Evolutionary conservation across 2,329 filamentous ascomycete species (phyloP), one percentile per base, ranked within the genome.

Genomic region (Cadophora sp.): DNA sequence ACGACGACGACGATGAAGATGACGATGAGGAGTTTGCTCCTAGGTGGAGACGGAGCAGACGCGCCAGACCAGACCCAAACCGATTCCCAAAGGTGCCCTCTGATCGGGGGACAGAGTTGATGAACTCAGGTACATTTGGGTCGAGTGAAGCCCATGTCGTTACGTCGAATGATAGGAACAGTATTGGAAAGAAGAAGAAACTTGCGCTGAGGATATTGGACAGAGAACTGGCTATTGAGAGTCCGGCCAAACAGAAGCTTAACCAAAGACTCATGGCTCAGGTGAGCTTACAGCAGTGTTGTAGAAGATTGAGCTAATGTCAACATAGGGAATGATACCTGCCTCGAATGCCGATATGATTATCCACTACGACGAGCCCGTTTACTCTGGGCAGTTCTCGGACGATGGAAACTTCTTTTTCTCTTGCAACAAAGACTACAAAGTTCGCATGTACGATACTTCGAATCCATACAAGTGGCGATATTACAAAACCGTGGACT

Each of bases 331-430:
- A 36, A 85, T 97, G 81, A 89, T 97, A 66, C 95, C 96, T 0
- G 85, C 86, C 2, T 91, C 89, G 0, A 86, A 86, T 27, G 90
- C 93, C 0, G 95, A 98, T 76, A 91, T 92, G 75, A 92, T 97
- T 68, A 90, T 98, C 69, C 92, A 97, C 74, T 96, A 94, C 76
- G 88, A 94, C 64, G 86, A 90, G 5, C 89, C 93, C 48, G 94
- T 96, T 62, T 98, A 98, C 76, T 97, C 93, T 3, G 96, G 96
- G 1, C 95, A 98, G 77, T 99, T 98, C 78, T 97, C 93, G 0
- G 92, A 96, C 71, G 96, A 99, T 74, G 96, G 96, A 30, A 97
- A 97, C 79, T 98, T 98, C 82, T 98, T 97, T 82, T 98, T 95
- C 77, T 90, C 91, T 6, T 96, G 92, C 75, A 91, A 91, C 11